Evolutionary conservation across 2,329 filamentous ascomycete species (phyloP), one percentile per base, ranked within the genome.

Genomic region (Cladosporium phlei): DNA sequence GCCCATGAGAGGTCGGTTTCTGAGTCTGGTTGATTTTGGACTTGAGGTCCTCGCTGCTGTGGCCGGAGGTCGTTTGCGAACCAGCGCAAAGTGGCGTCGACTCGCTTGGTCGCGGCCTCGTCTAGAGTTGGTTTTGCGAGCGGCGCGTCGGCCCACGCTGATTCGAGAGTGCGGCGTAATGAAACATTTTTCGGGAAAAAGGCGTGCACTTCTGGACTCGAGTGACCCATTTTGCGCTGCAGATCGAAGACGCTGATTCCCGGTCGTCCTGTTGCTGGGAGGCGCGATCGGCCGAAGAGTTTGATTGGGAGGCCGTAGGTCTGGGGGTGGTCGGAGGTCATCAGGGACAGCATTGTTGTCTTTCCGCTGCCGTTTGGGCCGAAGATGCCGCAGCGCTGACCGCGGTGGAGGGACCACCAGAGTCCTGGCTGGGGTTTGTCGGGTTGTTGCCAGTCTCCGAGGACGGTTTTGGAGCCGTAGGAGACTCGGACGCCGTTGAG

Each of bases 261-360:
- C 0, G 78, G 77, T 45, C 79, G 65, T 0, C 85, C 86, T 0
- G 79, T 77, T 46, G 85, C 79, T 0, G 91, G 89, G 0, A 96
- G 74, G 16, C 93, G 80, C 46, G 84, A 85, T 17, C 82, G 81
- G 1, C 89, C 88, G 62, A 98, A 97, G 11, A 96, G 75, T 56
- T 80, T 84, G 51, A 98, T 84, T 0, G 91, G 90, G 19, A 90
- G 79, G 0, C 87, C 88, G 65, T 97, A 98, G 0, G 90, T 83
- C 66, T 97, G 91, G 0, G 93, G 93, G 59, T 98, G 93, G 60
- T 98, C 93, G 1, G 91, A 97, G 50, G 88, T 94, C 49, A 98
- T 86, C 5, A 98, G 76, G 4, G 89, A 93, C 21, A 97, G 78
- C 29, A 98, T 77, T 0, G 93, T 98, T 0, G 93, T 98, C 71